Evolutionary conservation across 208 protist genomes (phyloP).

Genomic region (Porcisia deanei): DNA sequence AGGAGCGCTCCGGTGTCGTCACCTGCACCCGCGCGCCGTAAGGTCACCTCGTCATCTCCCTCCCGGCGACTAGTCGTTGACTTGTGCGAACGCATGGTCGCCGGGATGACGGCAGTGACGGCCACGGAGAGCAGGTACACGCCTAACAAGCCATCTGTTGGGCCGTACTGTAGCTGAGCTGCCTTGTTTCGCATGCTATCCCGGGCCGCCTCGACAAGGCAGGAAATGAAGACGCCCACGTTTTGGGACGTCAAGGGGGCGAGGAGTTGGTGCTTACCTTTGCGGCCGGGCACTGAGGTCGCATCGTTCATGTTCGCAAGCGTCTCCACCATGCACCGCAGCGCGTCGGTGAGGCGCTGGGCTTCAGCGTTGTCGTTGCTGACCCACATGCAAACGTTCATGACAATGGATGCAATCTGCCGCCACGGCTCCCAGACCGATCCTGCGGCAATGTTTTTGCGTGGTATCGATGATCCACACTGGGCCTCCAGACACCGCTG

Average conservation of each 20-base stretch:
- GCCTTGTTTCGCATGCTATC: slow-evolving; percentile 59
- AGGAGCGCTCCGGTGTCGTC: slow-evolving; percentile 4
- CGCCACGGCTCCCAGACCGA: slow-evolving; percentile 19
- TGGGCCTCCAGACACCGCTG: slow-evolving; percentile 16
- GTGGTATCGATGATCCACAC: too few species aligned
- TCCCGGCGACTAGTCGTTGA: not conserved
- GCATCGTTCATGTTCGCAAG: not conserved
- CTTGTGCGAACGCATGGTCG: not conserved
- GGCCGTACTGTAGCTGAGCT: slow-evolving; percentile 57
- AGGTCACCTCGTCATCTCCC: not conserved
- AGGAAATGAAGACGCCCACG: slow-evolving; percentile 16
- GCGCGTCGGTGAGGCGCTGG: slow-evolving; percentile 46
- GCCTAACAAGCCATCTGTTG: slow-evolving; percentile 55
- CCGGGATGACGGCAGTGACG: slow-evolving; percentile 10
- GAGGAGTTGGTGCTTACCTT: not conserved
- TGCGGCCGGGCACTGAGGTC: slow-evolving; percentile 6
- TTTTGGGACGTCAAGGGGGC: slow-evolving; percentile 7
- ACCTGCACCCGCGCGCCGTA: not conserved
- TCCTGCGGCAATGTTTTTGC: too few species aligned
- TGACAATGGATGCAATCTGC: slow-evolving; percentile 32
- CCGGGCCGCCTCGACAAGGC: slow-evolving; percentile 36
- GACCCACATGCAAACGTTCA: slow-evolving; percentile 81
- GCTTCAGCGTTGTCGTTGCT: slow-evolving; percentile 77
- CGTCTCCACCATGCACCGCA: slow-evolving; percentile 25
- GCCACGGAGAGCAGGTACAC: slow-evolving; percentile 47